phyloP scores from a whole-genome alignment of 768 basidiomycete genomes.

The Tylopilus balloui region DNA sequence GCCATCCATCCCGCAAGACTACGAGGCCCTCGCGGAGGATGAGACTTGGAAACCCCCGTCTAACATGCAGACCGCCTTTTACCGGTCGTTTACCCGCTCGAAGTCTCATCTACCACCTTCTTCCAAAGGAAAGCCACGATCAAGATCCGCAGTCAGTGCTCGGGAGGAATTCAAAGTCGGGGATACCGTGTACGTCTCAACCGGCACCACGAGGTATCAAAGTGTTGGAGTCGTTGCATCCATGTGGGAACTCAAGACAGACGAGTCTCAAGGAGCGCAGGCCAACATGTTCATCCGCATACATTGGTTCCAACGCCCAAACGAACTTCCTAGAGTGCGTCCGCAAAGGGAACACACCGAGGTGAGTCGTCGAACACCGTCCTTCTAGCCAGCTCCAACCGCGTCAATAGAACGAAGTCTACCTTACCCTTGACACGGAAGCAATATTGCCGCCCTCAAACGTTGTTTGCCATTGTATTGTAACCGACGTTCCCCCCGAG shows the following conservation, averaged over 20 bases:
- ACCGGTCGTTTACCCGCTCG: slow-evolving; percentile 26
- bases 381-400: not conserved
- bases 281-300: slow-evolving; percentile 52
- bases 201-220: slow-evolving; percentile 39
- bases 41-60: slow-evolving; percentile 19
- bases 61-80: slow-evolving; percentile 26
- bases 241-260: slow-evolving; percentile 54
- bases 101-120: slow-evolving; percentile 15
- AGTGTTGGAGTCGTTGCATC: slow-evolving; percentile 68
- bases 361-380: slow-evolving; percentile 36
- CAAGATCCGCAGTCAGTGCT: slow-evolving; percentile 5
- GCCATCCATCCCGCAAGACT: slow-evolving; percentile 24
- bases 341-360: slow-evolving; percentile 56
- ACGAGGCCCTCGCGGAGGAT: slow-evolving; percentile 25
- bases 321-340: slow-evolving; percentile 56
- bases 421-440: slow-evolving; percentile 52
- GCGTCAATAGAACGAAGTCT: slow-evolving; percentile 63
- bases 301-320: slow-evolving; percentile 74
- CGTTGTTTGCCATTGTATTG: slow-evolving; percentile 49
- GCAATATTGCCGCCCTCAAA: slow-evolving; percentile 47
- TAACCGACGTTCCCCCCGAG: slow-evolving; percentile 32
- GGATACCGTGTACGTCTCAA: slow-evolving; percentile 61
- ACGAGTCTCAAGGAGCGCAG: slow-evolving; percentile 26
- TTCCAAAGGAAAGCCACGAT: slow-evolving; percentile 10
- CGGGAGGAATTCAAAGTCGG: slow-evolving; percentile 48